These are phyloP conservation scores for Salicornia ramosissima DNA, from an alignment of 148 eudicot genomes.

Conservation along the genomic window DNA sequence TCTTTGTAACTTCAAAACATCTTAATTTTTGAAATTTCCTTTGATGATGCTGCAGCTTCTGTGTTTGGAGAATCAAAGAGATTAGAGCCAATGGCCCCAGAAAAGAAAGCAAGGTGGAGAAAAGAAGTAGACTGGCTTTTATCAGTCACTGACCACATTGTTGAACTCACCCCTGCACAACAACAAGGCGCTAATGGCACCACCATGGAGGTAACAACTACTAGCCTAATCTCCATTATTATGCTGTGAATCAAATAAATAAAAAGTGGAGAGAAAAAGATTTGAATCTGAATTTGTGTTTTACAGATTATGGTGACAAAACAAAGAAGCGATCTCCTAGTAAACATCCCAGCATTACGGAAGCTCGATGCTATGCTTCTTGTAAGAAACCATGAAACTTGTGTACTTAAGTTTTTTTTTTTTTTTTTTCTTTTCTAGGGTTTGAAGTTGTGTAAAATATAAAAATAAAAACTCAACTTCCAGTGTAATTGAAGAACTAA, in stretches of 20 bases:
- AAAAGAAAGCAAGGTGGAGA: constrained; percentile 72
- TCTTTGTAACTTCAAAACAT: too few species aligned
- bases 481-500: neutral
- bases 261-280: neutral
- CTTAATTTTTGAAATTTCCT: neutral
- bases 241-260: too few species aligned
- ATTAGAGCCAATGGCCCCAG: constrained; percentile 70
- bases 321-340: constrained; percentile 68
- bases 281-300: neutral
- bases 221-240: neutral
- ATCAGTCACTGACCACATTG: constrained; percentile 85
- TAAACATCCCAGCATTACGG: constrained; percentile 76
- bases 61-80: constrained; percentile 68
- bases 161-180: constrained; percentile 72
- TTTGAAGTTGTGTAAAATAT: too few species aligned
- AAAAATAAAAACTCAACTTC: neutral
- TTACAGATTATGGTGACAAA: constrained; percentile 76
- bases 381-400: constrained; percentile 41
- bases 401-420: neutral
- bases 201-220: constrained; percentile 60
- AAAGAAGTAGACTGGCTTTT: constrained; percentile 75
- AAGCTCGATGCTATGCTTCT: constrained; percentile 85
- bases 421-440: neutral
- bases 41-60: constrained; percentile 48
- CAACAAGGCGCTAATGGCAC: constrained; percentile 64